Evolutionary conservation across 192 early-diverging fungal genomes (phyloP).

Genomic region (Podila verticillata): DNA sequence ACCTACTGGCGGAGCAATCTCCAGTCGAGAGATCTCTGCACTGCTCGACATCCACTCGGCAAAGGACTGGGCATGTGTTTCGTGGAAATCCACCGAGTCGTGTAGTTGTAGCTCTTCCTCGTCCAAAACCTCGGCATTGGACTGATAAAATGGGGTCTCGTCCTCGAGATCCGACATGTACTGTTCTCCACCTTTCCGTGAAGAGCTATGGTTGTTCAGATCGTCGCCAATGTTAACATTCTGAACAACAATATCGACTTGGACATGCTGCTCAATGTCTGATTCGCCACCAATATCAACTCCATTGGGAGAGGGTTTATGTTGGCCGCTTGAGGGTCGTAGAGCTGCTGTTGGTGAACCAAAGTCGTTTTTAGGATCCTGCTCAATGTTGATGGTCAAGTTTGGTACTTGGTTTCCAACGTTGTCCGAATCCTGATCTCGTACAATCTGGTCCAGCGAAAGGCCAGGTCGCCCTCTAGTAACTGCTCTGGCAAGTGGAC

Average conservation of each 20-base stretch:
- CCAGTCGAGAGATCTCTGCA: constrained; percentile 45
- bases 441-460: constrained; percentile 34
- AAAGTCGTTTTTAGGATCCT: background rate
- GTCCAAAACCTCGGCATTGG: constrained; percentile 10
- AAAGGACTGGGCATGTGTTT: constrained; percentile 44
- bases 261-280: constrained; percentile 14
- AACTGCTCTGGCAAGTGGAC: constrained; percentile 33
- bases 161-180: constrained; percentile 12
- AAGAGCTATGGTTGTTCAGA: background rate
- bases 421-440: background rate
- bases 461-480: constrained; percentile 10
- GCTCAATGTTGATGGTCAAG: background rate
- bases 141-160: constrained; percentile 22
- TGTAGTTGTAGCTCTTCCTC: constrained; percentile 35
- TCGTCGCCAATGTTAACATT: constrained; percentile 27
- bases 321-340: background rate
- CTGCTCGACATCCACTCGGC: constrained; percentile 53
- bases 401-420: background rate
- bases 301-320: background rate
- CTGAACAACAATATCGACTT: constrained; percentile 46
- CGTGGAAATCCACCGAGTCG: constrained; percentile 29
- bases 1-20: constrained; percentile 27
- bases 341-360: background rate
- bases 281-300: background rate
- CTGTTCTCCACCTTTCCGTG: background rate